These are phyloP conservation scores for Fagus crenata DNA, from an alignment of 306 rosid species.

Conservation along the genomic window DNA sequence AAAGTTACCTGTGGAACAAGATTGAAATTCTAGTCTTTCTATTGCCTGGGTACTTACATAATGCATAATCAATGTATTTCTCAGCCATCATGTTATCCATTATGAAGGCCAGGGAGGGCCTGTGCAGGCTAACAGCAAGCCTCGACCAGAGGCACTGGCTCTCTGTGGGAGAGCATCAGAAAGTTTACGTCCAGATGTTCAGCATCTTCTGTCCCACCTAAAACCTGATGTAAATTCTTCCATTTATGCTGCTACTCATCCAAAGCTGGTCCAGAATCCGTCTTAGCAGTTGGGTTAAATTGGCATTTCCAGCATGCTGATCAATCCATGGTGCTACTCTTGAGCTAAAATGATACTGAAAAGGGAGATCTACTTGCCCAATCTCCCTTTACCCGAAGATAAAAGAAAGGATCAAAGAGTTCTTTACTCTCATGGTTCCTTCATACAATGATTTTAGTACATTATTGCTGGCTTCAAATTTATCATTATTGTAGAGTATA, in stretches of 20 bases:
- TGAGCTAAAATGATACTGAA: neutral
- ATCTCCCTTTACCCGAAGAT: neutral
- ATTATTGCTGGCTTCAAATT: too few species aligned
- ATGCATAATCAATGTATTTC: constrained; percentile 23
- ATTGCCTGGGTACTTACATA: constrained; percentile 18
- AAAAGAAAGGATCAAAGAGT: too few species aligned
- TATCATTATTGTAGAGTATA: too few species aligned
- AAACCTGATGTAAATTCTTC: constrained; percentile 76
- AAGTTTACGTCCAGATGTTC: constrained; percentile 81
- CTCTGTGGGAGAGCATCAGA: constrained; percentile 73
- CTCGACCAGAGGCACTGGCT: constrained; percentile 76
- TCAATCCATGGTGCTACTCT: neutral
- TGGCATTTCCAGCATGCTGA: neutral
- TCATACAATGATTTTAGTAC: too few species aligned
- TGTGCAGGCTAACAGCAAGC: constrained; percentile 82
- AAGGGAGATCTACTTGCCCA: neutral
- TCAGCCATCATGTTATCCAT: constrained; percentile 85
- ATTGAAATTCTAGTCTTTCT: constrained; percentile 12
- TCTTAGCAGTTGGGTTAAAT: constrained; percentile 25
- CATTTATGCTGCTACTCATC: constrained; percentile 78
- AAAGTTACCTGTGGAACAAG: neutral
- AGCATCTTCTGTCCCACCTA: constrained; percentile 85
- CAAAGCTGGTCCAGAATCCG: constrained; percentile 70
- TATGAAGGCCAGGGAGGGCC: constrained; percentile 99
- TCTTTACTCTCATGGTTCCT: too few species aligned